Conservation (phyloP, 2,329 filamentous ascomycete genomes). For the Aciculosporium take region DNA sequence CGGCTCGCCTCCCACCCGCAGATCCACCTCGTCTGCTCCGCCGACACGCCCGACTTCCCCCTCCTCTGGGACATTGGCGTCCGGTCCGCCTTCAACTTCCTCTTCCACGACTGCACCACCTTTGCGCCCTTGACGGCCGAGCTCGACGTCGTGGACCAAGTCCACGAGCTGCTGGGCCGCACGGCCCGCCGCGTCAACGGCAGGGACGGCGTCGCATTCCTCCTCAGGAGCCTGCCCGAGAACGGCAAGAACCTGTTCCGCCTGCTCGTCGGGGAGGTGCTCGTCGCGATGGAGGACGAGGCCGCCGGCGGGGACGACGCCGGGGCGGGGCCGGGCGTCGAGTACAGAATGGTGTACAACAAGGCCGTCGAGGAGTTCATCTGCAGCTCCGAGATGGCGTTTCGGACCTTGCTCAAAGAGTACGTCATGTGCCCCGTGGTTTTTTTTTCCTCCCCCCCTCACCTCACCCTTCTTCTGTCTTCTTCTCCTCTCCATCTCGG, state of each 20-base stretch:
- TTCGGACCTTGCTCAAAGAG: slow-evolving; percentile 87
- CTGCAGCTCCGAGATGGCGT: slow-evolving; percentile 90
- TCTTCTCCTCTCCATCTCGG: not conserved
- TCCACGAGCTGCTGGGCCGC: slow-evolving; percentile 73
- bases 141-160: slow-evolving; percentile 75
- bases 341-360: slow-evolving; percentile 84
- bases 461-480: not conserved
- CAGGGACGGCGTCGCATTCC: slow-evolving; percentile 81
- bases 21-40: slow-evolving; percentile 63
- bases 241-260: slow-evolving; percentile 82
- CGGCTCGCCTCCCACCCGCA: slow-evolving; percentile 60
- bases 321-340: slow-evolving; percentile 64
- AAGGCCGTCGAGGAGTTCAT: slow-evolving; percentile 96
- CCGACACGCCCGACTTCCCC: slow-evolving; percentile 76
- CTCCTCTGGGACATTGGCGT: slow-evolving; percentile 80
- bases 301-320: slow-evolving; percentile 28
- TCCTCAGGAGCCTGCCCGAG: slow-evolving; percentile 77
- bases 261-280: slow-evolving; percentile 70
- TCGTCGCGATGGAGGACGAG: slow-evolving; percentile 55
- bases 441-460: not conserved
- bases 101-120: slow-evolving; percentile 90
- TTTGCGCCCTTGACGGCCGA: slow-evolving; percentile 62
- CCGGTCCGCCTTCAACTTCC: slow-evolving; percentile 69
- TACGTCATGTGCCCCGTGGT: slow-evolving; percentile 26
- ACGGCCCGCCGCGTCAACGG: slow-evolving; percentile 69